Conservation (phyloP, 768 basidiomycete species). For the Artomyces pyxidatus region DNA sequence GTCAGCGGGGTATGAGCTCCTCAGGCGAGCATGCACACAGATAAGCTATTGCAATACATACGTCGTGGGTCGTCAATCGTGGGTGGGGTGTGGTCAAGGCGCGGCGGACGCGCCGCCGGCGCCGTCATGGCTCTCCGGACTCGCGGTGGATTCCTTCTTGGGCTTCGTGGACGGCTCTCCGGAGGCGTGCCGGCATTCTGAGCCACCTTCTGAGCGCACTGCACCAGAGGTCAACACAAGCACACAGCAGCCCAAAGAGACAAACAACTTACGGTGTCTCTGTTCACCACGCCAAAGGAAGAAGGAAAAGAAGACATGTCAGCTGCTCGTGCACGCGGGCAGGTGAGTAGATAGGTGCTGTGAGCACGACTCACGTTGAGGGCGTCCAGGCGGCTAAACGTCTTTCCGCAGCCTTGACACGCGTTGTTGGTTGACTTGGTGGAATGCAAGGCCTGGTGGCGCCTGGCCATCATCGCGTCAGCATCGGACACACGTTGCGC, state of each 20-base stretch:
- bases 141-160: too few species aligned
- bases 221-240: slow-evolving; percentile 21
- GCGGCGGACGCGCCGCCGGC: too few species aligned
- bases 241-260: slow-evolving; percentile 14
- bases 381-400: slow-evolving; percentile 90
- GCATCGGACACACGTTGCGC: background rate
- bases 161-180: too few species aligned
- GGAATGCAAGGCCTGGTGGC: slow-evolving; percentile 86
- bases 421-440: slow-evolving; percentile 78
- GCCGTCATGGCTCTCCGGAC: too few species aligned
- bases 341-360: slow-evolving; percentile 20
- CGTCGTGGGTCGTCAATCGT: too few species aligned
- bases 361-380: slow-evolving; percentile 65
- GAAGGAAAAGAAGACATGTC: slow-evolving; percentile 12
- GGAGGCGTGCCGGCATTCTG: slow-evolving; percentile 66
- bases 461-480: slow-evolving; percentile 35
- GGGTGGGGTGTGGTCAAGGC: too few species aligned
- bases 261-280: slow-evolving; percentile 61
- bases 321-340: slow-evolving; percentile 18
- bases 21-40: too few species aligned
- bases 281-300: too few species aligned
- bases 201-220: slow-evolving; percentile 84
- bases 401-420: slow-evolving; percentile 89
- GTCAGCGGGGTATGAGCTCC: too few species aligned
- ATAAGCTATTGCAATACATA: too few species aligned